Evolutionary conservation across 2,329 filamentous ascomycete species (phyloP), one percentile per base, ranked within the genome.

Genomic region (Tolypocladium ovalisporum): DNA sequence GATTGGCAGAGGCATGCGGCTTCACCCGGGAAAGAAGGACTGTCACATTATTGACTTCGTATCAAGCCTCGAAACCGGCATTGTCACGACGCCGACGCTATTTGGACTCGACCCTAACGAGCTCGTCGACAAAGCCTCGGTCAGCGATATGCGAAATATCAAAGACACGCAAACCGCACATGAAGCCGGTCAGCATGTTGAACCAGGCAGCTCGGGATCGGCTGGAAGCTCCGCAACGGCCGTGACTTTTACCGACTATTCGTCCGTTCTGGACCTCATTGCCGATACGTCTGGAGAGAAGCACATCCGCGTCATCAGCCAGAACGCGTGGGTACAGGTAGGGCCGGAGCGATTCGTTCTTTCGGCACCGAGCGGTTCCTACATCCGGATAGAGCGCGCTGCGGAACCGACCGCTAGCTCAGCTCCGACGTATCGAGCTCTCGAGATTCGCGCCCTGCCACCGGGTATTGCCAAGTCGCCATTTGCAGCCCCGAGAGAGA

Each of bases 31-130:
- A 15, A 99, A 99, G 71, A 75, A 85, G 42, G 84, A 97, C 67
- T 99, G 94, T 64, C 94, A 97, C 69, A 79, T 99, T 59, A 95
- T 99, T 66, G 94, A 99, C 71, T 91, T 99, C 84, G 94, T 97
- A 0, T 88, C 92, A 0, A 90, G 86, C 40, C 76, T 97, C 27
- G 84, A 86, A 55, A 88, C 86, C 0, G 94, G 94, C 5, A 89
- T 99, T 55, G 82, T 96, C 3, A 95, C 91, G 0, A 91, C 90
- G 0, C 93, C 94, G 0, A 97, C 94, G 0, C 76, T 99, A 2
- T 97, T 97, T 64, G 94, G 94, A 1, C 83, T 99, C 9, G 89
- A 97, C 68, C 93, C 94, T 1, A 79, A 82, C 34, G 86, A 93
- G 67, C 66, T 97, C 4, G 77, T 97, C 4, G 76, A 87, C 27